Conservation (phyloP, 169 alveolate genomes). For the Cryptosporidium meleagridis region DNA sequence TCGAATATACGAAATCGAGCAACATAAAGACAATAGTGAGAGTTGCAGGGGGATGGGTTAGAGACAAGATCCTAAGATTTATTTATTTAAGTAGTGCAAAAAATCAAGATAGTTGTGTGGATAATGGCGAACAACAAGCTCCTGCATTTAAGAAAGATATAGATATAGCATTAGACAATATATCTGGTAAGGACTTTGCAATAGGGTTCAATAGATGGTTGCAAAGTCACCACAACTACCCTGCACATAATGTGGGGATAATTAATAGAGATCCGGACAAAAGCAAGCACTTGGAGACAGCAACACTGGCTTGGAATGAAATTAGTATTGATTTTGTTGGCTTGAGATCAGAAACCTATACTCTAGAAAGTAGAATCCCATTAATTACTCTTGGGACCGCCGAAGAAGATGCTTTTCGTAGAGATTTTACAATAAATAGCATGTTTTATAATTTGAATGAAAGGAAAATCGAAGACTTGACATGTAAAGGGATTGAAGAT, state of each 20-base stretch:
- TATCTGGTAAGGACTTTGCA: conserved; percentile 93
- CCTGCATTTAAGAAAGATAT: conserved; percentile 88
- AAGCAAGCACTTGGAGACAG: conserved; percentile 97
- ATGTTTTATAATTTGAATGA: conserved; percentile 95
- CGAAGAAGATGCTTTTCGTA: conserved; percentile 95
- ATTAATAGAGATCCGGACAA: conserved; percentile 94
- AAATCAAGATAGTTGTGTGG: background rate
- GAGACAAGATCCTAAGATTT: conserved; percentile 92
- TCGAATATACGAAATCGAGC: background rate
- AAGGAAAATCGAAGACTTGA: conserved; percentile 94
- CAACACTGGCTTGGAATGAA: conserved; percentile 90
- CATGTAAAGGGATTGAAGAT: conserved; percentile 92
- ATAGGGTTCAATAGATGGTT: conserved; percentile 77
- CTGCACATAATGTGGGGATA: conserved; percentile 84
- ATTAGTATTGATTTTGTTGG: conserved; percentile 95
- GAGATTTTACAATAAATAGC: conserved; percentile 98
- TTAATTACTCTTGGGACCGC: conserved; percentile 93
- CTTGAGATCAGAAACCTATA: conserved; percentile 95
- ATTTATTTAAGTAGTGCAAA: conserved; percentile 61
- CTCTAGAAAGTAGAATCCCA: conserved; percentile 91
- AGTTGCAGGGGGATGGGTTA: conserved; percentile 99
- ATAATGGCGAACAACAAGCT: conserved; percentile 55
- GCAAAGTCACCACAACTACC: conserved; percentile 30
- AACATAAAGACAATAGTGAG: conserved; percentile 80
- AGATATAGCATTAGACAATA: conserved; percentile 97